Conservation (phyloP, 2,329 filamentous ascomycete species). For the Orbilia javanica region DNA sequence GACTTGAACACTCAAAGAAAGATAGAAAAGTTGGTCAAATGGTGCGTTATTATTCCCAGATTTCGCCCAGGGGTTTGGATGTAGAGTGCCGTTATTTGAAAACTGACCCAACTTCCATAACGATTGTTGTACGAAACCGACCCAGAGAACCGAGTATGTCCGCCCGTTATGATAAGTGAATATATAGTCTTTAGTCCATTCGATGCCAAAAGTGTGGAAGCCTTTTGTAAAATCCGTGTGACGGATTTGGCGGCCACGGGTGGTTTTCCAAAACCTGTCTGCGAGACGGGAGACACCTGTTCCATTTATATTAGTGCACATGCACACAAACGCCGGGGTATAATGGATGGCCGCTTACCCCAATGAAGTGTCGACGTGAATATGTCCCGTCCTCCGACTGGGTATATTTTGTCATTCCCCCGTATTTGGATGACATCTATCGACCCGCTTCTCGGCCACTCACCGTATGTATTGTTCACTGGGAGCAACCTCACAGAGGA, state of each 20-base stretch:
- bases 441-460: slow-evolving; percentile 70
- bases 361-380: slow-evolving; percentile 68
- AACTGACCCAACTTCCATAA: slow-evolving; percentile 30
- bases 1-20: slow-evolving; percentile 80
- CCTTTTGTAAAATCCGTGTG: slow-evolving; percentile 65
- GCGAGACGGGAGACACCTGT: slow-evolving; percentile 24
- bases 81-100: slow-evolving; percentile 24
- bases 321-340: background rate
- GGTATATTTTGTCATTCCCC: slow-evolving; percentile 66
- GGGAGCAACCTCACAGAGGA: slow-evolving; percentile 70
- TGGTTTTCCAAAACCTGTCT: slow-evolving; percentile 63
- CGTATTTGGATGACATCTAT: slow-evolving; percentile 70
- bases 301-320: slow-evolving; percentile 30
- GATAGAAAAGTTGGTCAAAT: slow-evolving; percentile 82
- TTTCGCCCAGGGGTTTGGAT: slow-evolving; percentile 25
- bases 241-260: slow-evolving; percentile 63
- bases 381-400: slow-evolving; percentile 66
- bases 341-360: slow-evolving; percentile 64
- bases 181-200: slow-evolving; percentile 89
- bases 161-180: slow-evolving; percentile 81
- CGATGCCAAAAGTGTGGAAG: slow-evolving; percentile 71
- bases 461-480: slow-evolving; percentile 67
- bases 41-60: slow-evolving; percentile 71
- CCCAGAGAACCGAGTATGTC: slow-evolving; percentile 23
- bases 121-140: slow-evolving; percentile 23